These are phyloP conservation scores for Cladobotryum protrusum DNA, from an alignment of 2,329 filamentous ascomycete species.

Conservation along the genomic window DNA sequence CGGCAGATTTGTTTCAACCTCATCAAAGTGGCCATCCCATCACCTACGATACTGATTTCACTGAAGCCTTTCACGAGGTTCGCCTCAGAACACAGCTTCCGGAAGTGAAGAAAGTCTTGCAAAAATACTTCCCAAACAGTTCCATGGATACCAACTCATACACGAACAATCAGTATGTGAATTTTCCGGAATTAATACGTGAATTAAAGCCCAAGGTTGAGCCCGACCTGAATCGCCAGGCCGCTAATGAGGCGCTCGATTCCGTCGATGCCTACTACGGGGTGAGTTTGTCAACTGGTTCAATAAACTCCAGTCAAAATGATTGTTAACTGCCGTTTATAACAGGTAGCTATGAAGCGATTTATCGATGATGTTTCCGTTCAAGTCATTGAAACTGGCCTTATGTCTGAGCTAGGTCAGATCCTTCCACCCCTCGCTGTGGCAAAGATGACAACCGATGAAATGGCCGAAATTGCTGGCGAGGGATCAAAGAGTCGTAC, in stretches of 20 bases:
- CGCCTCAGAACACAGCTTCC: constrained; percentile 12
- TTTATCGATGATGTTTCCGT: constrained; percentile 20
- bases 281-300: constrained; percentile 16
- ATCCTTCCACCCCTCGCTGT: constrained; percentile 17
- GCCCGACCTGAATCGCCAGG: constrained; percentile 24
- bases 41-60: constrained; percentile 48
- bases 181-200: neutral
- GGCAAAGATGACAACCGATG: constrained; percentile 13
- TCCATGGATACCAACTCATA: neutral
- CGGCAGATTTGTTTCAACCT: constrained; percentile 39
- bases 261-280: constrained; percentile 38
- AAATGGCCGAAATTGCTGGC: constrained; percentile 16
- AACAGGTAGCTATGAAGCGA: constrained; percentile 17
- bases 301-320: neutral
- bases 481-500: constrained; percentile 14
- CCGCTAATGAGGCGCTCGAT: constrained; percentile 29
- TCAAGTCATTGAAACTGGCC: constrained; percentile 19
- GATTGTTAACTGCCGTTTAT: neutral
- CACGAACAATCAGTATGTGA: neutral
- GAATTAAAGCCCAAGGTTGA: neutral
- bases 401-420: constrained; percentile 15
- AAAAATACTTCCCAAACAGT: neutral
- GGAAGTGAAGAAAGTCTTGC: neutral
- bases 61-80: constrained; percentile 29
- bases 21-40: constrained; percentile 40